Conservation (phyloP, 192 early-diverging fungal genomes). For the Haplosporangium gracile region DNA sequence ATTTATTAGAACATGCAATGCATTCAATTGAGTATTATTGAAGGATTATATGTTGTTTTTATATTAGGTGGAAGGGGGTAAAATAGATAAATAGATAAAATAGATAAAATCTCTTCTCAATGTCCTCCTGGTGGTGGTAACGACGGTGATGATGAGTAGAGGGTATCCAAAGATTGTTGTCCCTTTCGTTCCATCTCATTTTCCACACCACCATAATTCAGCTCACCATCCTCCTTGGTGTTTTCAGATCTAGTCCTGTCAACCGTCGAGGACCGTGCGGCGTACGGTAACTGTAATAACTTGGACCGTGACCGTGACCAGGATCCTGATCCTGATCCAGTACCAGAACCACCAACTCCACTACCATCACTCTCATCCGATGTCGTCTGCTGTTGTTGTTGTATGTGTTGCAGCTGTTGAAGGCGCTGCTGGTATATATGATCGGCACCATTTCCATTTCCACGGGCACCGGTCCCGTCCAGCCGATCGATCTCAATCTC, state of each 20-base stretch:
- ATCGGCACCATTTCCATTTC: neutral
- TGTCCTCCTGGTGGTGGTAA: neutral
- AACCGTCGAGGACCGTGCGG: neutral
- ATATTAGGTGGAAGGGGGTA: neutral
- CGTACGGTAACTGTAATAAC: neutral
- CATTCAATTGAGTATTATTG: neutral
- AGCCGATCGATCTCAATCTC: neutral
- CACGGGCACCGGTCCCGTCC: neutral
- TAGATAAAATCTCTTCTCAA: neutral
- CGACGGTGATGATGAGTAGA: neutral
- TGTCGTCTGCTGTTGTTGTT: neutral
- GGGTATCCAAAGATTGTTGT: neutral
- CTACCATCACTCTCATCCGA: slow-evolving; percentile 10
- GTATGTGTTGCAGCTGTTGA: neutral
- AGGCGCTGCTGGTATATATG: slow-evolving; percentile 5
- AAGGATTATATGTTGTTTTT: neutral
- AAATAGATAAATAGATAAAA: neutral
- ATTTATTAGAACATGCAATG: neutral
- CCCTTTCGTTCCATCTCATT: neutral
- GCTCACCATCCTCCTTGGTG: neutral
- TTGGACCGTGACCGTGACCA: neutral
- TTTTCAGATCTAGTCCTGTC: neutral
- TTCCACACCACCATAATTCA: neutral
- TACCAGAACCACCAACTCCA: neutral
- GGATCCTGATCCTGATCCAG: neutral